Conservation (phyloP, 306 rosid species). For the Neltuma alba region DNA sequence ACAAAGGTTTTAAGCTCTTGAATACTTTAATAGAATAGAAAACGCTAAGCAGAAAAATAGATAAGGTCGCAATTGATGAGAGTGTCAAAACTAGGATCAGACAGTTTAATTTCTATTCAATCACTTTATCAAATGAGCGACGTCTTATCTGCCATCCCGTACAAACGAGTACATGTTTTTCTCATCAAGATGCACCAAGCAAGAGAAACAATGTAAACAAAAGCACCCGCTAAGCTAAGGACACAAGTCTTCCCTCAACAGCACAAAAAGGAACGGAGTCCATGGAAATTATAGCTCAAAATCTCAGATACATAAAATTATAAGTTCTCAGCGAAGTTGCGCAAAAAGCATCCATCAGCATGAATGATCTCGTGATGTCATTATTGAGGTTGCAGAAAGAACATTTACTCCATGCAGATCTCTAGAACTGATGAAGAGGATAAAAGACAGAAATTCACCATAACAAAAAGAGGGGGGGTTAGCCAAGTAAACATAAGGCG, state of each 20-base stretch:
- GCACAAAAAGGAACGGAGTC: conserved; percentile 15
- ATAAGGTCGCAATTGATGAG: background rate
- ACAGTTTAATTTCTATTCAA: background rate
- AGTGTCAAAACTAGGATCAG: background rate
- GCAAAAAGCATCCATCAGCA: too few relatives aligned
- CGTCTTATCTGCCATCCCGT: background rate
- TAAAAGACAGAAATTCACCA: background rate
- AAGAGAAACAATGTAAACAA: background rate
- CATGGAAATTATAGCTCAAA: background rate
- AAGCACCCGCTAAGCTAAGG: background rate
- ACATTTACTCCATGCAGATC: background rate
- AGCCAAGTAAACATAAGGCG: background rate
- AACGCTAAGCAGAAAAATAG: background rate
- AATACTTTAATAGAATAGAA: background rate
- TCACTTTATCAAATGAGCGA: background rate
- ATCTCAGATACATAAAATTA: background rate
- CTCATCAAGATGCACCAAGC: background rate
- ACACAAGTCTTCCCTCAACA: conserved; percentile 22
- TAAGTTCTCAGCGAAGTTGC: background rate
- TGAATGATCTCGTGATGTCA: too few relatives aligned
- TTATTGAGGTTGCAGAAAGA: background rate
- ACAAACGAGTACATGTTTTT: background rate
- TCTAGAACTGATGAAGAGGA: background rate
- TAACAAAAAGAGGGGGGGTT: background rate
- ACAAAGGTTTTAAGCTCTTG: background rate